Conservation (phyloP, 2,329 filamentous ascomycete species). For the Colletotrichum orchidophilum region DNA sequence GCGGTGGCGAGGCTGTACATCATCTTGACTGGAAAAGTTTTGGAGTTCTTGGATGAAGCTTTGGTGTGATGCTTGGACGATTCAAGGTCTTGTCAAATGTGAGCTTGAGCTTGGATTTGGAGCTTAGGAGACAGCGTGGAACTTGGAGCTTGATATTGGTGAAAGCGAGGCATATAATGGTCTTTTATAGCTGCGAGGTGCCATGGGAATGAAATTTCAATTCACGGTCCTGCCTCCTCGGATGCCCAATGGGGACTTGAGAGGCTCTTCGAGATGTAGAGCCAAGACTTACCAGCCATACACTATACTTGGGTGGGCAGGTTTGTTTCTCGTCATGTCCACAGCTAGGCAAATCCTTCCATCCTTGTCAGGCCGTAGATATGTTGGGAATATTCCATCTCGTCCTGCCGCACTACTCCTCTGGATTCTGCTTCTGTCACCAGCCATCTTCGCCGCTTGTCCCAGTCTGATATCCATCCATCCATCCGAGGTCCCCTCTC, state of each 20-base stretch:
- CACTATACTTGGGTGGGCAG: constrained; percentile 14
- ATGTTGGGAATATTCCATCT: not conserved
- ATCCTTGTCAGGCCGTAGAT: not conserved
- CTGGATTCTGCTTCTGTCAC: not conserved
- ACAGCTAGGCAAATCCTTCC: constrained; percentile 11
- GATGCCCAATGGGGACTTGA: not conserved
- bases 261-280: not conserved
- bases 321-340: not conserved
- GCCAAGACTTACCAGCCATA: constrained; percentile 19
- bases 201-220: not conserved
- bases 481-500: not conserved
- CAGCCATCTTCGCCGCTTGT: not conserved
- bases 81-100: not conserved
- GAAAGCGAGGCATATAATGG: not conserved
- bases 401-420: not conserved
- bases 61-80: not conserved
- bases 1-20: constrained; percentile 28
- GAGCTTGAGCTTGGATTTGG: constrained; percentile 5
- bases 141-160: not conserved
- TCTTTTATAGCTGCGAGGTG: constrained; percentile 30
- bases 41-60: not conserved
- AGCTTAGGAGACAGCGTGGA: constrained; percentile 1
- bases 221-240: not conserved
- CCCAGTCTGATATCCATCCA: not conserved
- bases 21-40: constrained; percentile 11